Evolutionary conservation across 805 yeast species (phyloP).

Genomic region (Metschnikowia cubensis): DNA sequence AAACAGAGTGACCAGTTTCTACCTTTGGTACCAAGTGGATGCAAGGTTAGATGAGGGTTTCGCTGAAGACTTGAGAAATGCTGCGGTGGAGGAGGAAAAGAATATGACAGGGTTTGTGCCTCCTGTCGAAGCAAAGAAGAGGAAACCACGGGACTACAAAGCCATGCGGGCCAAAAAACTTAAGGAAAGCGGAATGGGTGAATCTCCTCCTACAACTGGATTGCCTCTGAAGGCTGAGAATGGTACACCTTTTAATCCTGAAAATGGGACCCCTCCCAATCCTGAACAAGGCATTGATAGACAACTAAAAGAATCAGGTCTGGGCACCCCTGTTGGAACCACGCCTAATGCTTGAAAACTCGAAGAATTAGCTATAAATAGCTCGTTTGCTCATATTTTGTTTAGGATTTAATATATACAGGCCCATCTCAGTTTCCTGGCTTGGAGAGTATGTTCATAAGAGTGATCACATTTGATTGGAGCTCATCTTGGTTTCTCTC

Average conservation of each 20-base stretch:
- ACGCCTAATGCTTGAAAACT: neutral
- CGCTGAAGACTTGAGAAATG: constrained; percentile 61
- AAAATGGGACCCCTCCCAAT: neutral
- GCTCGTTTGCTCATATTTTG: too few species aligned
- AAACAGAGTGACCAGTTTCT: constrained; percentile 52
- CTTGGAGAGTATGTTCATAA: constrained; percentile 19
- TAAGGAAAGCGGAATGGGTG: constrained; percentile 9
- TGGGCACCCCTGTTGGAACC: neutral
- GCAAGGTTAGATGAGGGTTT: constrained; percentile 64
- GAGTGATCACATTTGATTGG: constrained; percentile 15
- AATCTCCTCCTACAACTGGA: neutral
- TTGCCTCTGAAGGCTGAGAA: neutral
- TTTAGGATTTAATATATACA: constrained; percentile 5
- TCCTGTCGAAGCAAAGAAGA: constrained; percentile 24
- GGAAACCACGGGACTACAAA: constrained; percentile 28
- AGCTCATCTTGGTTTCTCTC: constrained; percentile 30
- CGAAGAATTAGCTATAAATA: neutral
- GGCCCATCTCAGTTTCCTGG: constrained; percentile 9
- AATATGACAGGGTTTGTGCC: constrained; percentile 35
- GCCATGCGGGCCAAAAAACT: constrained; percentile 18
- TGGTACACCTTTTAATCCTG: neutral
- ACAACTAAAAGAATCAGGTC: neutral
- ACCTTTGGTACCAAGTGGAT: constrained; percentile 82
- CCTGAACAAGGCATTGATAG: neutral
- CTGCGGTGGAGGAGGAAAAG: constrained; percentile 52